phyloP scores from a whole-genome alignment of 257 asterid species.

The Eucommia ulmoides region DNA sequence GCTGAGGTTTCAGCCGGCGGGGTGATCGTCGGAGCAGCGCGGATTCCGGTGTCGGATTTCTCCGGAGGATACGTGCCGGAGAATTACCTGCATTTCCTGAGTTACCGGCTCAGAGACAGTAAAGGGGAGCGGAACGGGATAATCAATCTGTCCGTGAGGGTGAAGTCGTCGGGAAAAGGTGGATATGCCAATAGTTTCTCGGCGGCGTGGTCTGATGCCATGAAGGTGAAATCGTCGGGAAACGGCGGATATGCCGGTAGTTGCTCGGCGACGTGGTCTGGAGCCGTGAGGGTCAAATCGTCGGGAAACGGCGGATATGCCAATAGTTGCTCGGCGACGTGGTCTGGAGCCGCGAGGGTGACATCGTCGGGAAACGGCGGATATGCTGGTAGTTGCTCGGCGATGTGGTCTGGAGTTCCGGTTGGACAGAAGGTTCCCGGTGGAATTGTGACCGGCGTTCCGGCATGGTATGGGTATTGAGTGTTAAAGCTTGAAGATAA shows the following conservation, averaged over 20 bases:
- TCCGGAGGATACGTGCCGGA: constrained; percentile 46
- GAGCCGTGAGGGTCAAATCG: constrained; percentile 24
- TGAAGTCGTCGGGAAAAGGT: constrained; percentile 10
- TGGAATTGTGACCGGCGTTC: constrained; percentile 48
- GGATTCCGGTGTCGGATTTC: constrained; percentile 57
- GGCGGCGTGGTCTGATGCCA: constrained; percentile 17
- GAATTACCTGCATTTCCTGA: constrained; percentile 57
- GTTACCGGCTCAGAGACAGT: constrained; percentile 54
- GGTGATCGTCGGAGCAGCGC: constrained; percentile 32
- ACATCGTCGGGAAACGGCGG: no score
- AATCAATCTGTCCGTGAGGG: constrained; percentile 47
- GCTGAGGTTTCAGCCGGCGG: constrained; percentile 39
- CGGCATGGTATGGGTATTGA: constrained; percentile 23
- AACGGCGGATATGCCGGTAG: constrained; percentile 5
- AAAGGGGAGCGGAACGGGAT: constrained; percentile 62
- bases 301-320: constrained; percentile 5
- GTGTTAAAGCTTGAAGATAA: no score
- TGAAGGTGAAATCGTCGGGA: no score
- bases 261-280: no score
- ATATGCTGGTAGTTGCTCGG: background rate
- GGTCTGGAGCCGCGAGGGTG: constrained; percentile 5
- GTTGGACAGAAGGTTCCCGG: constrained; percentile 11
- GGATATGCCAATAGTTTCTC: constrained; percentile 15
- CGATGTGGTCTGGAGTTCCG: no score
- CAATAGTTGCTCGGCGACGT: constrained; percentile 19